A percentile compares a stretch with the other conserved stretches of the same genome.
Evolutionary conservation across 768 basidiomycete genomes (phyloP).

Genomic region (Suillus plorans): DNA sequence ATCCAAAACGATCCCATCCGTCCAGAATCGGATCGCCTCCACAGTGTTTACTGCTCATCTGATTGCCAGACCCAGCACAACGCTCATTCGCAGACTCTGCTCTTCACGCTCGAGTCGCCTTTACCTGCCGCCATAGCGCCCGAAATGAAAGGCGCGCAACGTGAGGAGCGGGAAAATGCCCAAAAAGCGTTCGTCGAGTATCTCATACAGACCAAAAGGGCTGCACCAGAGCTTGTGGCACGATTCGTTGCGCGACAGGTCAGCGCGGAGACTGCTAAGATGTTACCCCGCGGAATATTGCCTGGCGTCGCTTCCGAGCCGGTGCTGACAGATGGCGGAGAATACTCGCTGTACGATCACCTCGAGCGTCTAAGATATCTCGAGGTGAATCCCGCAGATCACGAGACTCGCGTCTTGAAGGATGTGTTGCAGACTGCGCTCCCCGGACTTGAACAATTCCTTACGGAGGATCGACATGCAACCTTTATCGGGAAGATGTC

Average conservation of each 20-base stretch:
- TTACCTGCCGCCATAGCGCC: slow-evolving; percentile 46
- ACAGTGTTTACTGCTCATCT: slow-evolving; percentile 71
- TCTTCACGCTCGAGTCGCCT: slow-evolving; percentile 67
- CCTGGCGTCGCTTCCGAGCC: slow-evolving; percentile 19
- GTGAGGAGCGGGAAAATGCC: slow-evolving; percentile 51
- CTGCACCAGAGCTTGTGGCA: slow-evolving; percentile 59
- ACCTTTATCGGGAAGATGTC: slow-evolving; percentile 66
- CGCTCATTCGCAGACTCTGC: slow-evolving; percentile 61
- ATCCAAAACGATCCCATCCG: slow-evolving; percentile 49
- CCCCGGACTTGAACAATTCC: slow-evolving; percentile 70
- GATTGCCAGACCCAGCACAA: slow-evolving; percentile 58
- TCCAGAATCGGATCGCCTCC: slow-evolving; percentile 50
- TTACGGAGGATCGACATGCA: slow-evolving; percentile 62
- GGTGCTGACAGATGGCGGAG: slow-evolving; percentile 40
- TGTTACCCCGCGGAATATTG: slow-evolving; percentile 34
- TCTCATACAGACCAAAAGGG: slow-evolving; percentile 47
- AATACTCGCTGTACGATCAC: slow-evolving; percentile 73
- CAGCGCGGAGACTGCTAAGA: slow-evolving; percentile 58
- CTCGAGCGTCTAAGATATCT: slow-evolving; percentile 72
- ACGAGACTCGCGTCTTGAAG: slow-evolving; percentile 51
- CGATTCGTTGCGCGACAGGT: slow-evolving; percentile 76
- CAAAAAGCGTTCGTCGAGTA: slow-evolving; percentile 60
- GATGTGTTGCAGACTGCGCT: slow-evolving; percentile 59
- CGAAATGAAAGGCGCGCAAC: slow-evolving; percentile 30
- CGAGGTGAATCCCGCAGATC: slow-evolving; percentile 47